Conservation (phyloP, 192 early-diverging fungal species). For the Linderina pennispora region DNA sequence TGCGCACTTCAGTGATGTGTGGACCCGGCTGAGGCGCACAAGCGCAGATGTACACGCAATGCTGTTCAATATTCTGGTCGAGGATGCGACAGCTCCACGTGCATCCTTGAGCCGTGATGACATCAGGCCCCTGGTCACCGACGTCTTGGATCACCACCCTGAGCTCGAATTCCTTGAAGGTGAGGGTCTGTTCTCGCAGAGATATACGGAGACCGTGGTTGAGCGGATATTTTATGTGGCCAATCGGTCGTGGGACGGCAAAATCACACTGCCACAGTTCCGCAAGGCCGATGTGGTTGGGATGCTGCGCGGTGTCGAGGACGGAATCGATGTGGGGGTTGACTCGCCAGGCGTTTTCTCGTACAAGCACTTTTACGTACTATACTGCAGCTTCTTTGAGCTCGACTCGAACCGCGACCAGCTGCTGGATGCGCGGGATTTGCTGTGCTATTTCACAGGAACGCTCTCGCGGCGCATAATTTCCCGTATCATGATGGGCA, state of each 20-base stretch:
- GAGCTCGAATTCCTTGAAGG: conserved; percentile 79
- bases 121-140: conserved; percentile 64
- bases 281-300: conserved; percentile 56
- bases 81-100: conserved; percentile 33
- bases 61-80: conserved; percentile 54
- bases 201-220: conserved; percentile 89
- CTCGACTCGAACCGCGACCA: conserved; percentile 87
- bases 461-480: conserved; percentile 65
- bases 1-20: conserved; percentile 23
- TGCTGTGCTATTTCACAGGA: conserved; percentile 67
- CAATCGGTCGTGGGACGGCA: conserved; percentile 57
- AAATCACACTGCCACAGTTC: conserved; percentile 74
- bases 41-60: conserved; percentile 43
- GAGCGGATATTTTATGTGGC: conserved; percentile 80
- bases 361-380: conserved; percentile 97
- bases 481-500: conserved; percentile 69
- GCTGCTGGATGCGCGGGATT: conserved; percentile 60
- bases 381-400: conserved; percentile 97
- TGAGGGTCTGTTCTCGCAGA: conserved; percentile 75
- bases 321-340: conserved; percentile 56
- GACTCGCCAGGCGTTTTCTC: conserved; percentile 82
- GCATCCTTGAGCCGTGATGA: conserved; percentile 55
- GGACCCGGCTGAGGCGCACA: conserved; percentile 40
- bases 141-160: conserved; percentile 81
- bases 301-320: conserved; percentile 58